Evolutionary conservation across 805 yeast species (phyloP).

Genomic region (Candida sphagnicola): DNA sequence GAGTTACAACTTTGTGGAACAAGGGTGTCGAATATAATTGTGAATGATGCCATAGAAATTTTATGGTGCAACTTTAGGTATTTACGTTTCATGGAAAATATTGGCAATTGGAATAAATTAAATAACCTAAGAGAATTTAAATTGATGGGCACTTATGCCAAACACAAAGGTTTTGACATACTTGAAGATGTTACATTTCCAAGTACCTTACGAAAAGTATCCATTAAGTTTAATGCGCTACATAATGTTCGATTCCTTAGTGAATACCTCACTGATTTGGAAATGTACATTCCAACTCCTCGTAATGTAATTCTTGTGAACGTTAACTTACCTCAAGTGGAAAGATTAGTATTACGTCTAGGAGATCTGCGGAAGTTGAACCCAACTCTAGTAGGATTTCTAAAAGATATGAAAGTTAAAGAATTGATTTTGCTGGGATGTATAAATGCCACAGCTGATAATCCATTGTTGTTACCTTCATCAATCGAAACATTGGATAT

Average conservation of each 20-base stretch:
- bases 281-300: not conserved
- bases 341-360: not conserved
- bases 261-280: not conserved
- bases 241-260: not conserved
- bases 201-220: not conserved
- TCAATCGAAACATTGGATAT: too few species aligned
- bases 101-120: not conserved
- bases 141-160: too few species aligned
- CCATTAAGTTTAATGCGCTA: not conserved
- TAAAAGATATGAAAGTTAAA: not conserved
- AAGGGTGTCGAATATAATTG: not conserved
- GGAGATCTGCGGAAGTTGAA: not conserved
- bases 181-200: not conserved
- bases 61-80: not conserved
- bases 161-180: too few species aligned
- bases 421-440: not conserved
- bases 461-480: too few species aligned
- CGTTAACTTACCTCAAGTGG: not conserved
- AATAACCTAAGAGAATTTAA: too few species aligned
- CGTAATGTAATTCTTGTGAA: not conserved
- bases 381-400: not conserved
- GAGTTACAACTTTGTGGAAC: not conserved
- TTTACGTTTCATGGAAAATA: not conserved
- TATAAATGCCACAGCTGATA: not conserved
- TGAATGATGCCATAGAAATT: not conserved